Evolutionary conservation across 106 monocot species (phyloP).

Genomic region (Posidonia australis): DNA sequence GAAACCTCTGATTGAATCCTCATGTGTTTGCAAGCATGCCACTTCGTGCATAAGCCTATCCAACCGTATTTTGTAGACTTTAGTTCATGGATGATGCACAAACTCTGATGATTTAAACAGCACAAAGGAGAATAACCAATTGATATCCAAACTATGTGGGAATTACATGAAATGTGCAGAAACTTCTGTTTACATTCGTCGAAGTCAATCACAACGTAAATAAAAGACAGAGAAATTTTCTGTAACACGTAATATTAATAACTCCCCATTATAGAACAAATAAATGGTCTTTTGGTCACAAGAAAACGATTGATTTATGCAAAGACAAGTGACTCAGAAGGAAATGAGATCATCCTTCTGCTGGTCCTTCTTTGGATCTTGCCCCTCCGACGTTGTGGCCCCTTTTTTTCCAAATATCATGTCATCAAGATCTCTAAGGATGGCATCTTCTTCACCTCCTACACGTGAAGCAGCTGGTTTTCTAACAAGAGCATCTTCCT

Average conservation of each 20-base stretch:
- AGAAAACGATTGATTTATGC: neutral
- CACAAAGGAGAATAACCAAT: too few relatives aligned
- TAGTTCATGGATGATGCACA: too few relatives aligned
- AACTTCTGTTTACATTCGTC: too few relatives aligned
- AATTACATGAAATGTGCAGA: too few relatives aligned
- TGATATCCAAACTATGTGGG: neutral
- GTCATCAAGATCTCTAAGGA: conserved; percentile 71
- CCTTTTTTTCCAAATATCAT: conserved; percentile 80
- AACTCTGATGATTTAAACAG: too few relatives aligned
- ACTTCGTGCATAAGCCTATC: too few relatives aligned
- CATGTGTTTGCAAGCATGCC: too few relatives aligned
- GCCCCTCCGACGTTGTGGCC: conserved; percentile 25
- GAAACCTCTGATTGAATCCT: too few relatives aligned
- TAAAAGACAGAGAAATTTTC: neutral
- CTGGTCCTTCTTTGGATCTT: conserved; percentile 29
- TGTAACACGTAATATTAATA: neutral
- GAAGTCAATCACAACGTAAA: too few relatives aligned
- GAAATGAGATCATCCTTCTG: conserved; percentile 49
- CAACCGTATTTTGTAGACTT: too few relatives aligned
- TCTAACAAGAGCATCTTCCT: conserved; percentile 44
- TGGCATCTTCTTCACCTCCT: conserved; percentile 31
- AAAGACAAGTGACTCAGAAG: conserved; percentile 17
- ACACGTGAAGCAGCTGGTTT: conserved; percentile 36
- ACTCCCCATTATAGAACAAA: neutral
- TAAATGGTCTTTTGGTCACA: neutral